Evolutionary conservation across 805 yeast species (phyloP).

Genomic region (Millerozyma acaciae): DNA sequence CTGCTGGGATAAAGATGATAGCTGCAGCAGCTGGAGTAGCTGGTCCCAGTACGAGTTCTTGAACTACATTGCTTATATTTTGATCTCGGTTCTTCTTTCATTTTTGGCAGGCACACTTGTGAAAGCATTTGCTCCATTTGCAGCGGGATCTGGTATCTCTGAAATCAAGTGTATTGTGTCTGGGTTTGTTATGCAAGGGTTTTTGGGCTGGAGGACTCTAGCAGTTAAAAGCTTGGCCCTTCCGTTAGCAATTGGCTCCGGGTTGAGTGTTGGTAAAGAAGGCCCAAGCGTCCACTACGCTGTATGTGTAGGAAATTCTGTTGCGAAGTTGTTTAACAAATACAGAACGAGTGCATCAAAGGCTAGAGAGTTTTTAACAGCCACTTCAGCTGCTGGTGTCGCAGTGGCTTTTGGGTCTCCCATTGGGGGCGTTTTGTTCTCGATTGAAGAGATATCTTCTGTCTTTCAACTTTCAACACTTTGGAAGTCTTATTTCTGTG

Average conservation of each 20-base stretch:
- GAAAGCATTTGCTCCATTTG: constrained; percentile 70
- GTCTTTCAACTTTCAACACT: constrained; percentile 72
- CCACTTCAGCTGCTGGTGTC: constrained; percentile 96
- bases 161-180: constrained; percentile 93
- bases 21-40: constrained; percentile 64
- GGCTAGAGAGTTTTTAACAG: constrained; percentile 65
- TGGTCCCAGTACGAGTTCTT: constrained; percentile 50
- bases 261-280: constrained; percentile 92
- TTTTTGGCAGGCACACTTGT: constrained; percentile 66
- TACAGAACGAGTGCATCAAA: constrained; percentile 45
- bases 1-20: constrained; percentile 60
- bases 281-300: constrained; percentile 99
- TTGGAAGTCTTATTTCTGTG: constrained; percentile 90
- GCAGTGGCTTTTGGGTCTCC: constrained; percentile 98
- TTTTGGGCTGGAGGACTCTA: constrained; percentile 69
- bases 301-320: constrained; percentile 87
- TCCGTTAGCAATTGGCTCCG: constrained; percentile 91
- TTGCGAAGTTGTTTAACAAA: constrained; percentile 51
- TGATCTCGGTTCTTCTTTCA: constrained; percentile 60
- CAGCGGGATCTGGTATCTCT: constrained; percentile 97
- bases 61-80: constrained; percentile 57
- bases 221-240: constrained; percentile 72
- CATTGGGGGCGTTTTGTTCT: constrained; percentile 91
- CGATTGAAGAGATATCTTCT: constrained; percentile 84
- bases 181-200: constrained; percentile 79